Percentiles rank a stretch among this genome's conserved stretches.
phyloP scores from a whole-genome alignment of 495 filamentous ascomycete genomes.

The Podospora didyma region DNA sequence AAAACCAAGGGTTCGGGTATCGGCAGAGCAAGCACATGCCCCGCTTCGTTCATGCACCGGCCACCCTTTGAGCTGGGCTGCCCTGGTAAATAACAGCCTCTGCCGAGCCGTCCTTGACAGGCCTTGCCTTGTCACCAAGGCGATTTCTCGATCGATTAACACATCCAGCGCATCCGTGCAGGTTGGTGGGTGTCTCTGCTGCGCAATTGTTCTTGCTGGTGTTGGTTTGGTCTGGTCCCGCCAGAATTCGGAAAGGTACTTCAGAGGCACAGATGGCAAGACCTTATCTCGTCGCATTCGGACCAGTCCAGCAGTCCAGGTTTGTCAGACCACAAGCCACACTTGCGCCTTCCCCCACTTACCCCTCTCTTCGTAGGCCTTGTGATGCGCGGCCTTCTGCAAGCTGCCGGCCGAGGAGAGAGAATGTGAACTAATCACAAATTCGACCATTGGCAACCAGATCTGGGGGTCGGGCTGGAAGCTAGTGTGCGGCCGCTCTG shows the following conservation, averaged over 20 bases:
- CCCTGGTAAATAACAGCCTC: not conserved
- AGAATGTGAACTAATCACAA: not conserved
- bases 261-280: not conserved
- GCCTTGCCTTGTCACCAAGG: not conserved
- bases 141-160: constrained; percentile 1
- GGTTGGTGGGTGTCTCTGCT: too few relatives aligned
- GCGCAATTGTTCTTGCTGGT: too few relatives aligned
- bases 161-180: too few relatives aligned
- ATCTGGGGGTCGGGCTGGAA: not conserved
- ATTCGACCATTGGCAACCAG: not conserved
- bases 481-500: not conserved
- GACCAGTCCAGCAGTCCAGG: not conserved
- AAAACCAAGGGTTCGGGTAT: not conserved
- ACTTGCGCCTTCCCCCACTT: not conserved
- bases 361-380: not conserved
- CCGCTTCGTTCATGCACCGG: constrained; percentile 7
- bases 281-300: not conserved
- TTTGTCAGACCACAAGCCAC: not conserved
- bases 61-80: constrained; percentile 4
- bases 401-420: not conserved
- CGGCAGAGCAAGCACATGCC: not conserved
- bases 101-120: not conserved
- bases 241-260: too few relatives aligned
- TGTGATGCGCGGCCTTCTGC: not conserved
- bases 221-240: too few relatives aligned